Conservation (phyloP, 768 basidiomycete genomes). For the Suillus sp. region DNA sequence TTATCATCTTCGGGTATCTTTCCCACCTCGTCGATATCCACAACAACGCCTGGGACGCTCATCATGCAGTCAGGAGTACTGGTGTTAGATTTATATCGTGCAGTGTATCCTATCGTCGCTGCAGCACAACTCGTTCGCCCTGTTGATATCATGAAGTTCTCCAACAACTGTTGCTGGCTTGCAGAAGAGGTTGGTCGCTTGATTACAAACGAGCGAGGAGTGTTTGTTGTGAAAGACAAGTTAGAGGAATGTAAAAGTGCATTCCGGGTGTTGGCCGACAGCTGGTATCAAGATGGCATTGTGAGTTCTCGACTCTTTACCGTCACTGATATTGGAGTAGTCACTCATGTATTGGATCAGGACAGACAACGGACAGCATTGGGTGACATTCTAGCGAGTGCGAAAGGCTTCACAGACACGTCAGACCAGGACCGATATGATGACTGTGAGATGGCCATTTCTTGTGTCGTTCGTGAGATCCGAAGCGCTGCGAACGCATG, state of each 20-base stretch:
- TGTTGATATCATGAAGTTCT: slow-evolving; percentile 67
- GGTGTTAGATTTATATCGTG: slow-evolving; percentile 77
- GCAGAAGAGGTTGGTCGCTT: slow-evolving; percentile 45
- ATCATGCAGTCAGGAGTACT: slow-evolving; percentile 64
- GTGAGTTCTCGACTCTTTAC: slow-evolving; percentile 43
- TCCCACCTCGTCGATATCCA: slow-evolving; percentile 32
- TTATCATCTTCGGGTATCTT: slow-evolving; percentile 62
- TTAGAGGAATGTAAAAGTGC: slow-evolving; percentile 52
- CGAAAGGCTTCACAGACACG: slow-evolving; percentile 69
- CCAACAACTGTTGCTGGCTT: slow-evolving; percentile 81
- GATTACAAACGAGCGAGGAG: slow-evolving; percentile 30
- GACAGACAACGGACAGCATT: slow-evolving; percentile 23
- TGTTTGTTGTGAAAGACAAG: slow-evolving; percentile 42
- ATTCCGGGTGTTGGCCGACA: slow-evolving; percentile 60
- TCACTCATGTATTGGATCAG: slow-evolving; percentile 16
- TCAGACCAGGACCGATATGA: slow-evolving; percentile 75
- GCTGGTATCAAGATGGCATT: slow-evolving; percentile 71
- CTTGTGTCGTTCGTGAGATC: slow-evolving; percentile 61
- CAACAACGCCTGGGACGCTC: slow-evolving; percentile 48
- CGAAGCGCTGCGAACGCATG: slow-evolving; percentile 63
- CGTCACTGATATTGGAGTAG: neutral
- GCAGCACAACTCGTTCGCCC: slow-evolving; percentile 48
- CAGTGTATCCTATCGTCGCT: slow-evolving; percentile 71
- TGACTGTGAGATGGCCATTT: slow-evolving; percentile 72
- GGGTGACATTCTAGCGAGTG: slow-evolving; percentile 50